Conservation (phyloP, 2,329 filamentous ascomycete species). For the Cladophialophora bantiana region DNA sequence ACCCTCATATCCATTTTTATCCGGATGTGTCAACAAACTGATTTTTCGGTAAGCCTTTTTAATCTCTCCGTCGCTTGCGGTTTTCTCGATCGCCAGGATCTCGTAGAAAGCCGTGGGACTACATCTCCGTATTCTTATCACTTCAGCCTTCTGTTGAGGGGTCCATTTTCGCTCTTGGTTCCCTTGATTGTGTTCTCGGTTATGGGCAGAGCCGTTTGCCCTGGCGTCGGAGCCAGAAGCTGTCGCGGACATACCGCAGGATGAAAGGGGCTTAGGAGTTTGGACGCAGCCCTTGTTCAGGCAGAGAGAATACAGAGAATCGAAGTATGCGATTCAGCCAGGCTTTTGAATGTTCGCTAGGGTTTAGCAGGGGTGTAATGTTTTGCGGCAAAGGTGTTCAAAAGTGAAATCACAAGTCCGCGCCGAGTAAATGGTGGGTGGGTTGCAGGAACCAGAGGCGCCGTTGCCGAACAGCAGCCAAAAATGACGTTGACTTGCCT, state of each 20-base stretch:
- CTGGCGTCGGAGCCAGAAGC: conserved; percentile 55
- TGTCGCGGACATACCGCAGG: conserved; percentile 48
- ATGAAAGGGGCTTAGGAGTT: neutral
- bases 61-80: conserved; percentile 79
- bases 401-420: conserved; percentile 24
- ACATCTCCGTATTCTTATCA: conserved; percentile 86
- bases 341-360: neutral
- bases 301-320: neutral
- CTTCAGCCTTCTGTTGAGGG: conserved; percentile 86
- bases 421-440: conserved; percentile 22
- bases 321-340: neutral
- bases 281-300: neutral
- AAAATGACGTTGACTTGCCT: conserved; percentile 20
- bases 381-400: conserved; percentile 33
- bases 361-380: conserved; percentile 4
- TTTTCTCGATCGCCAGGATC: conserved; percentile 77
- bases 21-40: conserved; percentile 92
- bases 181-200: conserved; percentile 58
- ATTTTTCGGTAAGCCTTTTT: conserved; percentile 98
- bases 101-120: conserved; percentile 91
- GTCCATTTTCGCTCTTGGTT: conserved; percentile 72
- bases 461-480: conserved; percentile 14
- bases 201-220: conserved; percentile 51
- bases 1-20: conserved; percentile 96
- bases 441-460: conserved; percentile 17